Conservation (phyloP, 2,329 filamentous ascomycete genomes). For the Juglanconis juglandina region DNA sequence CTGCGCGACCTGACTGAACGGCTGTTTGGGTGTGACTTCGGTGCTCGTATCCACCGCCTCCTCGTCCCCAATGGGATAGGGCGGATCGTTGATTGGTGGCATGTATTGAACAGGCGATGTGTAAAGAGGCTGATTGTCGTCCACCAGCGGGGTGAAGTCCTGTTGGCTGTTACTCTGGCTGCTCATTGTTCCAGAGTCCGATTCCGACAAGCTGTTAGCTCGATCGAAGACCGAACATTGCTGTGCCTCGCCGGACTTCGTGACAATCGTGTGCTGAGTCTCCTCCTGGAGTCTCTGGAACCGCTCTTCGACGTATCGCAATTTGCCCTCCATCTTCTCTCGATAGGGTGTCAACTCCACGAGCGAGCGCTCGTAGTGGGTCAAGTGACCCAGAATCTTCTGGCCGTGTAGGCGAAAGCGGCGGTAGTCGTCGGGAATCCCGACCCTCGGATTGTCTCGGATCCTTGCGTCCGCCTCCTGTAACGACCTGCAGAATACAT, state of each 20-base stretch:
- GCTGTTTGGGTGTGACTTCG: slow-evolving; percentile 37
- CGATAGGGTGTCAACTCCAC: slow-evolving; percentile 30
- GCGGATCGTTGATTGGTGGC: slow-evolving; percentile 25
- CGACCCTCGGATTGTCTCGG: slow-evolving; percentile 36
- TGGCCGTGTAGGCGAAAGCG: slow-evolving; percentile 50
- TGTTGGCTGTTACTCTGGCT: slow-evolving; percentile 31
- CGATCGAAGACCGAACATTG: slow-evolving; percentile 49
- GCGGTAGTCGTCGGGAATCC: slow-evolving; percentile 51
- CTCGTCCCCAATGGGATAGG: slow-evolving; percentile 31
- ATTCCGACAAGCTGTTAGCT: slow-evolving; percentile 45
- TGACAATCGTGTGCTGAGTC: slow-evolving; percentile 35
- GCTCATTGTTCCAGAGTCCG: slow-evolving; percentile 39
- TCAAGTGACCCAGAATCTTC: slow-evolving; percentile 41
- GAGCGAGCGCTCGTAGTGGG: slow-evolving; percentile 33
- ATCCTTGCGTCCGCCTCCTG: slow-evolving; percentile 43
- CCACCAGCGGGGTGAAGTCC: slow-evolving; percentile 21
- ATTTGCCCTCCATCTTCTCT: slow-evolving; percentile 31
- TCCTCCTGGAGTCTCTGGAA: slow-evolving; percentile 42
- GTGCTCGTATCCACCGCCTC: slow-evolving; percentile 25
- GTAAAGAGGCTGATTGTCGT: slow-evolving; percentile 26
- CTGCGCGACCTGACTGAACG: slow-evolving; percentile 22
- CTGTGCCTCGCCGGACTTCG: slow-evolving; percentile 29
- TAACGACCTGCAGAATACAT: slow-evolving; percentile 48
- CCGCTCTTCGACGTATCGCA: slow-evolving; percentile 37
- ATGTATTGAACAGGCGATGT: slow-evolving; percentile 29